These are phyloP conservation scores for Raffaelea ambrosiae DNA, from an alignment of 2,329 filamentous ascomycete species.

Conservation along the genomic window DNA sequence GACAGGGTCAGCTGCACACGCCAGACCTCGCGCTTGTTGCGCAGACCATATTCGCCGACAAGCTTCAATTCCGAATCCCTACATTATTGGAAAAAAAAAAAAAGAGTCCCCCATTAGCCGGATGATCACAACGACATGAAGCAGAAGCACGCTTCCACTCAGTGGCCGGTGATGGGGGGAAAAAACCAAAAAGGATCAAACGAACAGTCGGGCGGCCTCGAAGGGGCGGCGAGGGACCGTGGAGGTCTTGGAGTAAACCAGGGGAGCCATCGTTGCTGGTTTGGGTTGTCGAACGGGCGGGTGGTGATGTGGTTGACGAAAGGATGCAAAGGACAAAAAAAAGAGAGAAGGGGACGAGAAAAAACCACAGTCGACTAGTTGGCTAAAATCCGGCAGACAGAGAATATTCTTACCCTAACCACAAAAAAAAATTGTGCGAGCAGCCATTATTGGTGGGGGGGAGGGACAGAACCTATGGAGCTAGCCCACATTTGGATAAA, in stretches of 20 bases:
- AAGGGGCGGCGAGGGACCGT: conserved; percentile 93
- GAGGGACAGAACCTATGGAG: background rate
- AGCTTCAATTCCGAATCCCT: conserved; percentile 99
- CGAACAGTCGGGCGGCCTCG: conserved; percentile 99
- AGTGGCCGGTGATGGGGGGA: conserved; percentile 53
- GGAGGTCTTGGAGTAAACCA: conserved; percentile 98
- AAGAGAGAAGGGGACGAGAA: background rate
- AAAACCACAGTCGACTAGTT: conserved; percentile 1
- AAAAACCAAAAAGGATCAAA: conserved; percentile 31
- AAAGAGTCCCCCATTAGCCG: conserved; percentile 11
- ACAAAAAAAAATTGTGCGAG: background rate
- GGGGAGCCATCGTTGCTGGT: conserved; percentile 27
- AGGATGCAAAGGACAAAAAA: conserved; percentile 1
- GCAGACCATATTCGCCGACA: conserved; percentile 98
- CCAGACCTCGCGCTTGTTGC: conserved; percentile 99
- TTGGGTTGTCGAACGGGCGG: conserved; percentile 6
- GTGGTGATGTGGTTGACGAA: conserved; percentile 6
- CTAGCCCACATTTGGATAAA: background rate
- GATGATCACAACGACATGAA: conserved; percentile 78
- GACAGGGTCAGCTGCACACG: conserved; percentile 98
- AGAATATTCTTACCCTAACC: background rate
- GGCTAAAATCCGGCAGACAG: background rate
- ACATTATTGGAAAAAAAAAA: conserved; percentile 21
- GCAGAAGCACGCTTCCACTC: conserved; percentile 88
- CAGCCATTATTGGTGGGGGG: conserved; percentile 3